Evolutionary conservation across 805 yeast species (phyloP), one percentile per base, ranked within the genome.

Genomic region (Lipomyces chichibuensis): DNA sequence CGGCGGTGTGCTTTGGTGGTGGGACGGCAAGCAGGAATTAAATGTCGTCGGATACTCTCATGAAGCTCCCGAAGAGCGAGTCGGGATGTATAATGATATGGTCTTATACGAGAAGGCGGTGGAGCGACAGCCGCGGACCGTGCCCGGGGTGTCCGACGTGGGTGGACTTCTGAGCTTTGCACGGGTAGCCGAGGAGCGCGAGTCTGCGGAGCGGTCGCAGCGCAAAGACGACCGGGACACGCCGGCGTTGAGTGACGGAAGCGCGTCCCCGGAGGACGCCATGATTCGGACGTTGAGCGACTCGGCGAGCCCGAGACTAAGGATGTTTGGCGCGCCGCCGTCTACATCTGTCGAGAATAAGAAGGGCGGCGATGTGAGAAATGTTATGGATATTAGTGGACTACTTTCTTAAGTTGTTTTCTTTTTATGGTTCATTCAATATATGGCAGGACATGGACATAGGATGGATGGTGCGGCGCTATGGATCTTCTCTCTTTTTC

Each of bases 11-110:
- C 70, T 73, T 43, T 80, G 79, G 76, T 54, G 65, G 27, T 80
- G 82, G 82, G 82, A 80, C 57, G 82, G 82, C 33, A 72, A 73
- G 33, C 69, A 74, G 57, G 58, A 70, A 54, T 76, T 79, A 33
- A 71, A 72, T 58, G 71, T 74, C 20, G 73, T 76, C 17, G 75
- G 73, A 13, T 57, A 57, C 37, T 60, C 67, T 13, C 46, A 5
- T 2, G 51, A 17, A 43, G 29, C 27, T 1, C 9, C 27, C 33
- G 33, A 9, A 7, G 17, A 27, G 9, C 25, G 27, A 46, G 55
- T 29, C 37, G 27, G 20, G 6, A 27, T 27, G 20, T 33, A 11
- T 23, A 25, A 29, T 13, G 61, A 52, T 8, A 17, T 20, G 54
- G 23, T 32, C 8, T 17, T 27, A 25, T 46, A 29, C 5, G 32